Base-by-base conservation (phyloP, 768 basidiomycete genomes). In the Tricholomella constricta region DNA sequence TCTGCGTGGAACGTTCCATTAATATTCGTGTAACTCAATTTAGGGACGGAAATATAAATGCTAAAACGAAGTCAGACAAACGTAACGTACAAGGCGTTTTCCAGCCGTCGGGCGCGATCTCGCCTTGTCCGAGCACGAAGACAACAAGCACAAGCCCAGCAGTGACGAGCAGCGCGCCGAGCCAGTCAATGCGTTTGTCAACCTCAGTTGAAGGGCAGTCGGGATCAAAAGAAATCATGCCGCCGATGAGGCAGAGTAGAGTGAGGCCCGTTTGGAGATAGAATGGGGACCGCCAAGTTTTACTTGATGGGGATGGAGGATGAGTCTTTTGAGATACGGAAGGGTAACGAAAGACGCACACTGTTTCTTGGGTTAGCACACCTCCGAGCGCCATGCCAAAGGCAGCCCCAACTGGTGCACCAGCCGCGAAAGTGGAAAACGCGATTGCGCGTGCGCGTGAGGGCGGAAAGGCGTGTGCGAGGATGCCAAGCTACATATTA, bases 341-440 rank as follows among this genome's bases (percentile, higher is more conserved):
- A 48, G 29, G 36, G 12, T 20, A 52, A 41, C 19, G 27, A 37
- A 22, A n/a, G 20, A 65, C 72, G 29, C 52, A 77, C 79, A 51
- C 48, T 19, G 80, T 73, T 11, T 69, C 68, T 60, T 91, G 79
- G 0, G 85, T 88, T 17, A 91, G 68, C 1, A 86, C 70, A n/a
- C 89, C 91, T 15, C 92, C 91, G 0, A 91, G 53, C 0, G 84
- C 69, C 26, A 76, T 76, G 1, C 94, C 92, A 12, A 93, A 69
- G 0, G 82, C 87, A 0, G 79, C 88, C 0, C 94, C 94, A 5
- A 94, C 63, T 0, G 94, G 92, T 0, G 88, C 90, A 23, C 94
- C 94, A 0, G 91, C 90, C 1, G 87, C 78, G 58, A 94, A 95
- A 0, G 86, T 84, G 0, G 94, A 82, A 56, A 95, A 96, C 0